Percentiles rank a stretch among this genome's conserved stretches.
Evolutionary conservation across 148 eudicot species (phyloP).

Genomic region (Rhododendron molle): DNA sequence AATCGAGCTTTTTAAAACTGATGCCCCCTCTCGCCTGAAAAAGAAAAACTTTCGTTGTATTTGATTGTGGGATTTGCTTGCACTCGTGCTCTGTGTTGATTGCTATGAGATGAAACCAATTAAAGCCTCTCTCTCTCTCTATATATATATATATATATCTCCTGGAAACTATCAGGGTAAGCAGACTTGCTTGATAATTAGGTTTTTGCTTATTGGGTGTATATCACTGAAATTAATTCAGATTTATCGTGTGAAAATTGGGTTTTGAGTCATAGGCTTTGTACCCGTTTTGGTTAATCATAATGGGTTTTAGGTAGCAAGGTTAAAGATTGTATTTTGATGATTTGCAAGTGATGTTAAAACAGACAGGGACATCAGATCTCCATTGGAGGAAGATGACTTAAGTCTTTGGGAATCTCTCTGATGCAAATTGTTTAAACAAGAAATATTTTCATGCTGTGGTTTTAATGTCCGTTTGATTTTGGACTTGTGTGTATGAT

Average conservation of each 20-base stretch:
- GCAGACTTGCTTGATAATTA: neutral
- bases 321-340: neutral
- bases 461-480: neutral
- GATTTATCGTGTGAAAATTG: neutral
- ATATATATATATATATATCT: too few species aligned
- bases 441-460: neutral
- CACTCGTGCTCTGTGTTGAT: neutral
- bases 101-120: neutral
- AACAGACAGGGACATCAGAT: slow-evolving; percentile 34
- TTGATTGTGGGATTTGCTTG: neutral
- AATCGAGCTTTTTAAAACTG: too few species aligned
- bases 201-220: neutral
- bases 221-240: neutral
- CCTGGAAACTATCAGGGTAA: too few species aligned
- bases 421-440: slow-evolving; percentile 20
- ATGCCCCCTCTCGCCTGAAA: too few species aligned
- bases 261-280: neutral
- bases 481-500: neutral
- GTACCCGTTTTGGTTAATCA: neutral
- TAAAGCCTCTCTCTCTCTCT: neutral
- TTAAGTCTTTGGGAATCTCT: slow-evolving; percentile 36
- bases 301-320: neutral
- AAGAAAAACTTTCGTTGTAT: too few species aligned
- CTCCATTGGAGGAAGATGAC: slow-evolving; percentile 20
- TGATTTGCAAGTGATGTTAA: slow-evolving; percentile 29